These are phyloP conservation scores for Corylus americana DNA, from an alignment of 306 rosid genomes.

Conservation along the genomic window DNA sequence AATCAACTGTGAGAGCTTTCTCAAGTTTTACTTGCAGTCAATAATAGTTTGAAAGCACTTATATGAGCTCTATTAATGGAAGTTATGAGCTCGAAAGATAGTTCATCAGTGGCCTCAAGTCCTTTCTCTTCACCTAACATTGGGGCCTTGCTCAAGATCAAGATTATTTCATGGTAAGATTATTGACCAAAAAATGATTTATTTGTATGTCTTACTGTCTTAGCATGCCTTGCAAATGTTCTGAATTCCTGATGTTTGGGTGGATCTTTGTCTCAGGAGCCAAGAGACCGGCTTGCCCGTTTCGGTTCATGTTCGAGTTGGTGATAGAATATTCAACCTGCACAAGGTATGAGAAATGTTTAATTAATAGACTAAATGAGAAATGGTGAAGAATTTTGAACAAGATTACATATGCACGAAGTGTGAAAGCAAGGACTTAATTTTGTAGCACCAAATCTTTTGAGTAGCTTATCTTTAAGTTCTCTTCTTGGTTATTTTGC, in stretches of 20 bases:
- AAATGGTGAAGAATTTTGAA: not conserved
- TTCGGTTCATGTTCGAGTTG: conserved; percentile 55
- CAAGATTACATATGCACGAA: not conserved
- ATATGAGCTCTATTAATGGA: conserved; percentile 53
- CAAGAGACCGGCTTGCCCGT: conserved; percentile 90
- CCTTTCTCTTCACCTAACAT: conserved; percentile 82
- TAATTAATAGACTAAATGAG: not conserved
- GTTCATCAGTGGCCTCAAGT: conserved; percentile 57
- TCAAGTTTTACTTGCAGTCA: conserved; percentile 28
- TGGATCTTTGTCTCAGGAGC: conserved; percentile 58
- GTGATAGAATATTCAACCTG: conserved; percentile 59
- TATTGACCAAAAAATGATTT: not conserved
- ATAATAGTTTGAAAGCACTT: not conserved
- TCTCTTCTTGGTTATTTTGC: conserved; percentile 24
- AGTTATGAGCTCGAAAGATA: conserved; percentile 48
- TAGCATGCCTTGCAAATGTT: conserved; percentile 2
- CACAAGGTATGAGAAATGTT: conserved; percentile 54
- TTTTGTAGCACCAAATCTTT: not conserved
- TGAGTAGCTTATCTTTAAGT: not conserved
- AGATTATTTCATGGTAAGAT: conserved; percentile 78
- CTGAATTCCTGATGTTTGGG: conserved; percentile 5
- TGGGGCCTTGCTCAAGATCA: conserved; percentile 80
- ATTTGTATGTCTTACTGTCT: conserved; percentile 1
- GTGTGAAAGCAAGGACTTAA: not conserved
- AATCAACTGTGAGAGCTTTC: conserved; percentile 17